Evolutionary conservation across 495 filamentous ascomycete genomes (phyloP), one percentile per base, ranked within the genome.

Genomic region (Friedmanniomyces endolithicus): DNA sequence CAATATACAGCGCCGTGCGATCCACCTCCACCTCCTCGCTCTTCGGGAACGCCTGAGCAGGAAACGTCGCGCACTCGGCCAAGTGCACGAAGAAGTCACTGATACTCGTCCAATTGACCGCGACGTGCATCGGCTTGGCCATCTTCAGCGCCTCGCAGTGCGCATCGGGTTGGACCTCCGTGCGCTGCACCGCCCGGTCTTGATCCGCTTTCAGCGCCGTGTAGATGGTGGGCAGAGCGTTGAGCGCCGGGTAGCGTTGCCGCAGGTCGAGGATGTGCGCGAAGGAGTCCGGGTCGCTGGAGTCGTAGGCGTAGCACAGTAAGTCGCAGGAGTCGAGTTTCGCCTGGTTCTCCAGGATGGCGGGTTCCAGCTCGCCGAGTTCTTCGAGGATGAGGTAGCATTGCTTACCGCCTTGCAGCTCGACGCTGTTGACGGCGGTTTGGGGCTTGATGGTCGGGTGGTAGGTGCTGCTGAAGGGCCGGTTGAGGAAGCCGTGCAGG

Each of bases 351-450:
- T 96, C 92, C 0, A 98, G 71, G 48, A 97, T 86, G 20, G 92
- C 90, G 0, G 88, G 86, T 62, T 97, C 92, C 37, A 94, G 73
- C 67, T 96, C 88, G n/a, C 94, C 94, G 1, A 96, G 81, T 65
- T 98, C 92, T 63, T 94, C 86, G 50, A 97, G 63, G 56, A 98
- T 97, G 22, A 98, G 75, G 63, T 97, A 97, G 70, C 88, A 94
- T 68, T 98, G 94, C 63, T 95, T 95, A 23, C 92, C 92, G 25
- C 92, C 92, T 46, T 86, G 88, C 1, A 98, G 79, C 64, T 98
- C 92, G 17, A 98, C 92, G 56, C 87, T 95, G 66, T 98, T 97
- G 59, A 97, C 90, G 2, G 88, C 89, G 1, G 87, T 85, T 12
- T 88, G 83, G 6, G 90, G 89, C 60, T 94, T 90, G 64, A 97